Base-by-base conservation (phyloP, 495 filamentous ascomycete species). In the Achaetomiella virescens region DNA sequence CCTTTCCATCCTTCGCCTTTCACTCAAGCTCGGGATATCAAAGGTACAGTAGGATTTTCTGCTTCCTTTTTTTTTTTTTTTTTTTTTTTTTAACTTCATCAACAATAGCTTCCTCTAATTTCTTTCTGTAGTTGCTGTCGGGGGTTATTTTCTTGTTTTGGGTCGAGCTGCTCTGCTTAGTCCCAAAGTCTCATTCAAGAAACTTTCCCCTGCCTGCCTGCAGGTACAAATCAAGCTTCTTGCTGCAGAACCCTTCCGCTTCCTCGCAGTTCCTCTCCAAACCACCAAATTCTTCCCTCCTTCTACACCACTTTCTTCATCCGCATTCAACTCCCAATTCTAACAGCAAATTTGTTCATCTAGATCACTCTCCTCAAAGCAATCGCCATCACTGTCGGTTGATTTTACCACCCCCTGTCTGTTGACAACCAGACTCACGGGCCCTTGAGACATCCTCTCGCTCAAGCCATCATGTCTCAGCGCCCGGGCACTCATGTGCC, bases 401-500 rank as follows among this genome's bases (percentile, higher is more conserved):
- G 31, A 54, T 43, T 37, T 14, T 24, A 31, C 31, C 24, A 38
- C 7, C 11, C 22, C 21, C n/a, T n/a, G 33, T 27, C 33, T 31
- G 36, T 42, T 18, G 35, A 55, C 35, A n/a, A 31, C 22, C 44
- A 31, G 14, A 48, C 14, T 41, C 17, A 20, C 42, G 42, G 42
- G 22, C 33, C 41, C 21, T 33, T 48, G 52, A 41, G 56, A 49
- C 45, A 46, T 51, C 17, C 48, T 24, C 37, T 50, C 27, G 33
- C 41, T 50, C 56, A 60, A 40, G 36, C 40, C 59, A 62, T 12
- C 42, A 62, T 63, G 61, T 54, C 60, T 46, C 54, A 62, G 22
- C 63, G 62, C 54, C 64, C 61, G 35, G 46, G 57, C 52, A 68
- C 54, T 22, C 67, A 70, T 59, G 54, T 67, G 58, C 67, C 67